Evolutionary conservation across 768 basidiomycete genomes (phyloP).

Genomic region (Calocybe indica): DNA sequence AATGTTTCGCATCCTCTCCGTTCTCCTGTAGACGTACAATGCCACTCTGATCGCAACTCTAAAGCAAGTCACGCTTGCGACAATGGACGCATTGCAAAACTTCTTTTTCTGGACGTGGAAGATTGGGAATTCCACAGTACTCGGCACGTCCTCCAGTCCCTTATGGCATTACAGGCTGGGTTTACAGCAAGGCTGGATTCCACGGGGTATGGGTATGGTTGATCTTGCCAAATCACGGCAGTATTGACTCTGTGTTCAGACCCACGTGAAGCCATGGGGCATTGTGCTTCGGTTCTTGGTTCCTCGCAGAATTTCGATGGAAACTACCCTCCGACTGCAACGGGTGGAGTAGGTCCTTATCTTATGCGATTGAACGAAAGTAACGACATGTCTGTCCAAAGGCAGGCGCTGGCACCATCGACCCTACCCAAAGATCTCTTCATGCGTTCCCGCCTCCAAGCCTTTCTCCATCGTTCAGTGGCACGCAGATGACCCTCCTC

Average conservation of each 20-base stretch:
- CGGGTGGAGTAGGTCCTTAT: slow-evolving; percentile 44
- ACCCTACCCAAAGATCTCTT: slow-evolving; percentile 33
- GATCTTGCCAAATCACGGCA: background rate
- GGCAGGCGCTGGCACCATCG: slow-evolving; percentile 38
- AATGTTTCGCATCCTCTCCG: background rate
- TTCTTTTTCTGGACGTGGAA: slow-evolving; percentile 99
- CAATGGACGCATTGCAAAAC: slow-evolving; percentile 89
- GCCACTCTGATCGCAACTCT: slow-evolving; percentile 51
- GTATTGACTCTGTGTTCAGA: slow-evolving; percentile 26
- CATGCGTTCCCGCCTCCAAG: slow-evolving; percentile 52
- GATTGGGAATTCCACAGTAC: slow-evolving; percentile 74
- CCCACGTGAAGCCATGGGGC: slow-evolving; percentile 56
- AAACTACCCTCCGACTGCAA: slow-evolving; percentile 46
- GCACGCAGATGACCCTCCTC: slow-evolving; percentile 29
- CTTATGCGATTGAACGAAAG: slow-evolving; percentile 7
- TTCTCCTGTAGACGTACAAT: slow-evolving; percentile 42
- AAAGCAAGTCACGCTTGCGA: slow-evolving; percentile 62
- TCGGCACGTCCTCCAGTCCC: slow-evolving; percentile 41
- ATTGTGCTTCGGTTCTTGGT: slow-evolving; percentile 49
- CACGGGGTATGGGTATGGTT: slow-evolving; percentile 15
- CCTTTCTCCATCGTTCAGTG: slow-evolving; percentile 35
- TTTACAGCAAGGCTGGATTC: slow-evolving; percentile 72
- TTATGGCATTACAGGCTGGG: slow-evolving; percentile 38
- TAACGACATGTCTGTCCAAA: background rate
- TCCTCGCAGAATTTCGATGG: slow-evolving; percentile 24